phyloP scores from a whole-genome alignment of 345 rosid species.

The Salix arbutifolia region DNA sequence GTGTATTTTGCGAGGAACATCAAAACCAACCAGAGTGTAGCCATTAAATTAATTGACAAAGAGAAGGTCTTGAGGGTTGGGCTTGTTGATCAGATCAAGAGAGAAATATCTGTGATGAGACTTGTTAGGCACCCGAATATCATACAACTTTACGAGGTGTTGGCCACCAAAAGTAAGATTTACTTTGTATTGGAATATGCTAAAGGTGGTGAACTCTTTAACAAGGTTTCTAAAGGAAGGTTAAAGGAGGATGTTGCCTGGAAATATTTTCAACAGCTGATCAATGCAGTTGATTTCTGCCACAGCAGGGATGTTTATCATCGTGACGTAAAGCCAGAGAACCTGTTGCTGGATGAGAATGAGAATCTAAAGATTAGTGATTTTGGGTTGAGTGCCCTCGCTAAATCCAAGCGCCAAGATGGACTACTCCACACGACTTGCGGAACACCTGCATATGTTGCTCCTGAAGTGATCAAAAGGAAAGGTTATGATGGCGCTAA shows the following conservation, averaged over 20 bases:
- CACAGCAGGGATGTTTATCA: conserved; percentile 27
- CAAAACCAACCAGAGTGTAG: conserved; percentile 23
- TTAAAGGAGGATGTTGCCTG: conserved; percentile 21
- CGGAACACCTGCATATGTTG: conserved; percentile 32
- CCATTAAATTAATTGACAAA: conserved; percentile 24
- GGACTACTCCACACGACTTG: conserved; percentile 29
- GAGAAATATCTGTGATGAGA: conserved; percentile 31
- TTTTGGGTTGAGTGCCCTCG: conserved; percentile 28
- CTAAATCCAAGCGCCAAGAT: conserved; percentile 23
- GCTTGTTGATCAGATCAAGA: conserved; percentile 31
- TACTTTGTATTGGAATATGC: conserved; percentile 27
- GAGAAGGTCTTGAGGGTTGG: conserved; percentile 24
- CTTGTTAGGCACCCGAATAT: conserved; percentile 27
- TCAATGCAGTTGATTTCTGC: conserved; percentile 34
- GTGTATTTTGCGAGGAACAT: conserved; percentile 29
- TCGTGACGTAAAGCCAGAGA: conserved; percentile 30
- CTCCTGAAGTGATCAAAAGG: conserved; percentile 26
- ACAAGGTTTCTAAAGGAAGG: conserved; percentile 28
- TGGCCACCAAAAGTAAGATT: conserved; percentile 31
- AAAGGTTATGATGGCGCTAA: conserved; percentile 32
- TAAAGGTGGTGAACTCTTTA: conserved; percentile 29
- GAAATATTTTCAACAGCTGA: conserved; percentile 27
- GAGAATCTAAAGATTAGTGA: conserved; percentile 27
- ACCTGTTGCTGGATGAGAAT: conserved; percentile 22
- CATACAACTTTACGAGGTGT: conserved; percentile 24